Base-by-base conservation (phyloP, 768 basidiomycete genomes). In the Russula virescens region DNA sequence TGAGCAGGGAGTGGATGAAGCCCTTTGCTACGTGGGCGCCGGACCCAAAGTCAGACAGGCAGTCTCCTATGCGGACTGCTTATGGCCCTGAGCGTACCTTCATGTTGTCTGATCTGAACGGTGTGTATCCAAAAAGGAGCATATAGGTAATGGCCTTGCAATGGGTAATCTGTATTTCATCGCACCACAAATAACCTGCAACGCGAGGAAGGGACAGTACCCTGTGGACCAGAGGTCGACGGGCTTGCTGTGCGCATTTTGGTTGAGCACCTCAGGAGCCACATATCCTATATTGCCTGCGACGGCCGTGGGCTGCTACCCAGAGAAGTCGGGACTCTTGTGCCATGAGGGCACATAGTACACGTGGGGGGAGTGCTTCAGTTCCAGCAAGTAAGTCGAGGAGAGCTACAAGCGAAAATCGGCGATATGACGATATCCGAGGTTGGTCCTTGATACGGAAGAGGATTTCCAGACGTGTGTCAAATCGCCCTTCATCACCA, bases 171-270 rank as follows among this genome's bases (percentile, higher is more conserved):
- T 55, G 38, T 14, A 48, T 48, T n/a, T n/a, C n/a, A n/a, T n/a
- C n/a, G n/a, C n/a, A n/a, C n/a, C n/a, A n/a, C n/a, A n/a, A n/a
- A n/a, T n/a, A n/a, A n/a, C n/a, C n/a, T n/a, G n/a, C n/a, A n/a
- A n/a, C n/a, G 21, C 25, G 13, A 19, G 58, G 13, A 43, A 28
- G 74, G 23, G 26, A 4, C 0, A 84, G 43, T 66, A 92, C 92
- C 96, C 97, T 5, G 86, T 87, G 28, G 88, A 86, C 97, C 97
- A 98, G 19, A 97, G 75, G 73, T 98, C 97, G 7, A 97, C 95
- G 3, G 91, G 84, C 71, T 92, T 94, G 50, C 94, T 86, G 70
- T 99, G 95, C 0, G 91, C 92, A 19, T 79, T 73, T 67, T 88
- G 85, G 63, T 81, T 82, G 28, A 94, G 75, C 6, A 94, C 89